These are phyloP conservation scores for Sarcomyxa edulis DNA, from an alignment of 768 basidiomycete genomes.

Conservation along the genomic window DNA sequence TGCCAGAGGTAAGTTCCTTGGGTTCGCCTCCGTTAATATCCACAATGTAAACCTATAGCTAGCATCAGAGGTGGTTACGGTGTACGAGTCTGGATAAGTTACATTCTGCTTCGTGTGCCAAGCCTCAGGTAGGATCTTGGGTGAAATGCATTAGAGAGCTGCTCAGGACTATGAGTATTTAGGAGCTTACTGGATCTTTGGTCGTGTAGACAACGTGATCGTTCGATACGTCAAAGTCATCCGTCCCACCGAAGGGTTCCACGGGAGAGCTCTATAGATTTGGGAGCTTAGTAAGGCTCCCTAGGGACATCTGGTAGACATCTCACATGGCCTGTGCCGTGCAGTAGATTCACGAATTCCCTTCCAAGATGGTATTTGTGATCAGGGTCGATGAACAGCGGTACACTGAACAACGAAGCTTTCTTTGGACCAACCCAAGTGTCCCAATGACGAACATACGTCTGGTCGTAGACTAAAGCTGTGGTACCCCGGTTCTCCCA, in stretches of 20 bases:
- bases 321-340: conserved; percentile 67
- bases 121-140: conserved; percentile 63
- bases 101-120: conserved; percentile 91
- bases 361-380: conserved; percentile 49
- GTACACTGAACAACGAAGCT: conserved; percentile 66
- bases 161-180: no score
- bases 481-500: conserved; percentile 71
- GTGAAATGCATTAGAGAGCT: no score
- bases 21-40: conserved; percentile 49
- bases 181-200: conserved; percentile 86
- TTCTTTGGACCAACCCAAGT: conserved; percentile 71
- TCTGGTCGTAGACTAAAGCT: conserved; percentile 65
- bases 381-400: conserved; percentile 40
- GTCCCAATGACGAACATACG: conserved; percentile 77
- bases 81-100: conserved; percentile 6
- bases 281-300: not conserved
- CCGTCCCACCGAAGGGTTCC: conserved; percentile 81
- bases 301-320: conserved; percentile 2
- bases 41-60: conserved; percentile 61
- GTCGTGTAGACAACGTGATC: conserved; percentile 76
- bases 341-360: conserved; percentile 54
- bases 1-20: conserved; percentile 73
- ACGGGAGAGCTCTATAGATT: conserved; percentile 71
- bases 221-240: conserved; percentile 73
- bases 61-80: not conserved